Evolutionary conservation across 352 stramenopile species (phyloP), one percentile per base, ranked within the genome.

Genomic region (Pythium aristosporum): DNA sequence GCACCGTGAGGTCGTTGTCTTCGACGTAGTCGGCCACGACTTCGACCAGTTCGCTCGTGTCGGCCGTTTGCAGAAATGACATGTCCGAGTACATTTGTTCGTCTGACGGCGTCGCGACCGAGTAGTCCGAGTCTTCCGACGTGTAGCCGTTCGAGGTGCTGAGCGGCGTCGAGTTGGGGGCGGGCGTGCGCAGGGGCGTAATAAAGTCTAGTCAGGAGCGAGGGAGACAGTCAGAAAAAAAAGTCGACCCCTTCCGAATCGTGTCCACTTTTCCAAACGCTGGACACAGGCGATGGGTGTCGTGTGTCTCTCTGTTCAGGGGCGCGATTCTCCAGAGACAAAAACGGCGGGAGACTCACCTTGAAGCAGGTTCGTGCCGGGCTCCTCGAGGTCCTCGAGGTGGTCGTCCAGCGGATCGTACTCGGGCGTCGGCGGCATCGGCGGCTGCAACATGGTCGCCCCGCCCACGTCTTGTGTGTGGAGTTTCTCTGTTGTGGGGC

Each of bases 71-170:
- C 32, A 88, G 58, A 63, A 90, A 90, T 50, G 79, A 87, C 77
- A 90, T 85, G 64, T 90, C 79, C 58, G 84, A 73, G 67, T 88
- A 89, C 67, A 88, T 86, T 57, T 91, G 73, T 47, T 92, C 81
- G 65, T 92, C 82, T 5, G 75, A 78, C 2, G 80, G 75, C 28
- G 82, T 89, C 42, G 75, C 57, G 13, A 83, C 69, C 58, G 86
- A 90, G 67, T 94, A 92, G 60, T 92, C 86, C 32, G 82, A 90
- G 63, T 94, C 86, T 64, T 94, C 86, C 0, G 82, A 91, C 50
- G 86, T 94, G 70, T 94, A 94, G 32, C 84, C 84, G 61, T 85
- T 91, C 39, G 71, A 80, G 57, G 74, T 76, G 59, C 77, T 87
- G 12, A 85, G 55, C n/a, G 81, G 83, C 30, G 83, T 89, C 63